phyloP scores from a whole-genome alignment of 2,329 filamentous ascomycete species.

The Beauveria australis region DNA sequence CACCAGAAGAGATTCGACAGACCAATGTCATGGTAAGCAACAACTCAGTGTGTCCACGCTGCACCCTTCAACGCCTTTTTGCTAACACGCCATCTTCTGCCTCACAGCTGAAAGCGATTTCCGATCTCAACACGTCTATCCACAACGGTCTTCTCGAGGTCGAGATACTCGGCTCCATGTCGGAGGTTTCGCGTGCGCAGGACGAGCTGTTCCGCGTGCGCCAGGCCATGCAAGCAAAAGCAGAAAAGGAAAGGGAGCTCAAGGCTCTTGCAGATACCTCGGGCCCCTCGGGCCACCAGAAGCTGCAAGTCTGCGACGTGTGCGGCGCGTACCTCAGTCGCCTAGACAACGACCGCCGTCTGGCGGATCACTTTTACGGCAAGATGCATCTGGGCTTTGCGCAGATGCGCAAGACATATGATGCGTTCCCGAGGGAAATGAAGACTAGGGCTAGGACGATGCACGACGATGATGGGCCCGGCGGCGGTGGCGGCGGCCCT shows the following conservation, averaged over 20 bases:
- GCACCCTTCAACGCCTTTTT: neutral
- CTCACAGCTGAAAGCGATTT: slow-evolving; percentile 64
- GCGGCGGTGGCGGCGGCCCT: slow-evolving; percentile 34
- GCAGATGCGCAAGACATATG: slow-evolving; percentile 92
- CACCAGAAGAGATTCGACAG: slow-evolving; percentile 92
- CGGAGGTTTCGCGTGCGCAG: slow-evolving; percentile 71
- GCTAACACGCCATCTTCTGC: neutral
- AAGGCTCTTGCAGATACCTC: slow-evolving; percentile 87
- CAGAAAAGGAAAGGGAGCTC: slow-evolving; percentile 77
- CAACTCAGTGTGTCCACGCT: neutral
- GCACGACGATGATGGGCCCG: slow-evolving; percentile 37
- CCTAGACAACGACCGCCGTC: slow-evolving; percentile 84
- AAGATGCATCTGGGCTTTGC: slow-evolving; percentile 99
- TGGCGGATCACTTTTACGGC: slow-evolving; percentile 97
- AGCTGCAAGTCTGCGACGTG: slow-evolving; percentile 96
- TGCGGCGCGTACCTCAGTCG: slow-evolving; percentile 90
- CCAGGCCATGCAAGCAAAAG: slow-evolving; percentile 71
- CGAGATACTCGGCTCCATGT: slow-evolving; percentile 72
- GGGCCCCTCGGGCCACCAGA: slow-evolving; percentile 91
- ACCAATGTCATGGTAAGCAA: slow-evolving; percentile 67
- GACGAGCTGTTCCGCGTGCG: slow-evolving; percentile 84
- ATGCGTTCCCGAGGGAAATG: slow-evolving; percentile 79
- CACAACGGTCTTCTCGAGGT: slow-evolving; percentile 79
- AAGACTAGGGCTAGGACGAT: slow-evolving; percentile 58
- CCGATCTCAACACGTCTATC: slow-evolving; percentile 70